These are phyloP conservation scores for Myrmaecium sp. DNA, from an alignment of 2,329 filamentous ascomycete genomes.

Conservation along the genomic window DNA sequence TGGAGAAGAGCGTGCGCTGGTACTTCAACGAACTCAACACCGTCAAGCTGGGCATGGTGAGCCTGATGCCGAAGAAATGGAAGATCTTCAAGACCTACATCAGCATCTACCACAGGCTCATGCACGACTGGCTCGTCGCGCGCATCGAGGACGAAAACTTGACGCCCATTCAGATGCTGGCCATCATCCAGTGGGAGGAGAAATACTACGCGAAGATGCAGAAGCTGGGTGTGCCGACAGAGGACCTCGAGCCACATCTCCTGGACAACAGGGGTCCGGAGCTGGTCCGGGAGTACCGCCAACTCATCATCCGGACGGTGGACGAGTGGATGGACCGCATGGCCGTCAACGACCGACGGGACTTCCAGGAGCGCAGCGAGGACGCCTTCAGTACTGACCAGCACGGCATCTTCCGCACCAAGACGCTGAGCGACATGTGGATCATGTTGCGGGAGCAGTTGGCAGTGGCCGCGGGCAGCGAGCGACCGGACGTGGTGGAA, in stretches of 20 bases:
- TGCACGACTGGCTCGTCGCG: constrained; percentile 82
- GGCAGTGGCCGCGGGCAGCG: constrained; percentile 65
- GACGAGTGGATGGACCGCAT: constrained; percentile 98
- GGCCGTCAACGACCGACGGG: constrained; percentile 61
- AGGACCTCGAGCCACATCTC: constrained; percentile 68
- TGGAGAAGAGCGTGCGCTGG: constrained; percentile 86
- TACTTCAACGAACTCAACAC: constrained; percentile 96
- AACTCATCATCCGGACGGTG: constrained; percentile 86
- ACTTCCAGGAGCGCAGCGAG: constrained; percentile 61
- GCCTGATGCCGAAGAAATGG: constrained; percentile 91
- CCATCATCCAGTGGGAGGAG: constrained; percentile 87
- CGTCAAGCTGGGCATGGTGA: constrained; percentile 81
- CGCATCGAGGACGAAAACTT: constrained; percentile 72
- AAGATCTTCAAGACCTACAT: constrained; percentile 83
- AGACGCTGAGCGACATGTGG: constrained; percentile 88
- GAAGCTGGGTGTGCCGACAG: constrained; percentile 63
- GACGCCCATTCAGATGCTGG: constrained; percentile 73
- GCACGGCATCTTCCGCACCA: constrained; percentile 81
- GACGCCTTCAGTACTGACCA: constrained; percentile 76
- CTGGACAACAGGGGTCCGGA: constrained; percentile 83
- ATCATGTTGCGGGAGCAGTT: constrained; percentile 92
- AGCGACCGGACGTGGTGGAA: constrained; percentile 79
- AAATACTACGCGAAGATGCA: constrained; percentile 95
- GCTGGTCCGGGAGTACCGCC: constrained; percentile 81
- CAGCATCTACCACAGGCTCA: constrained; percentile 78